Evolutionary conservation across 2,329 filamentous ascomycete species (phyloP).

Genomic region (Zymoseptoria pseudotritici): DNA sequence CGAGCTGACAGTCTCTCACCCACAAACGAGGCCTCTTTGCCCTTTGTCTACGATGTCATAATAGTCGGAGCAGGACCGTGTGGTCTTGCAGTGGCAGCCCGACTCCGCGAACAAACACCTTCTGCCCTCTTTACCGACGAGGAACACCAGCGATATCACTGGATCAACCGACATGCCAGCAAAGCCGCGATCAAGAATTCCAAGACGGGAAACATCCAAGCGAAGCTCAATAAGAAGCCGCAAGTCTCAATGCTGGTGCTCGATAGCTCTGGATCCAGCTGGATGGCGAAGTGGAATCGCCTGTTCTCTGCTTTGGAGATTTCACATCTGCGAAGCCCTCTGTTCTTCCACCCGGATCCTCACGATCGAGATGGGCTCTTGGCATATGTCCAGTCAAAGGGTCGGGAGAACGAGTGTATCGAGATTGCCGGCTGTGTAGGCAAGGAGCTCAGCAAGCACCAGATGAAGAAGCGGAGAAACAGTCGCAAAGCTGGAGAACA

Average conservation of each 20-base stretch:
- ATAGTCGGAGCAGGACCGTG: constrained; percentile 70
- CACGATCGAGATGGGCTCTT: constrained; percentile 66
- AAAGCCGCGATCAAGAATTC: constrained; percentile 52
- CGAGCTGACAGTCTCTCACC: constrained; percentile 15
- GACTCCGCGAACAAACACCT: constrained; percentile 64
- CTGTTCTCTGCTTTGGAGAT: constrained; percentile 65
- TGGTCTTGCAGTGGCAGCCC: constrained; percentile 65
- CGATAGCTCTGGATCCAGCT: constrained; percentile 55
- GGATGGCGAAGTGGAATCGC: constrained; percentile 65
- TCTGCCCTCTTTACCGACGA: constrained; percentile 77
- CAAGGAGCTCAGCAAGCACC: constrained; percentile 72
- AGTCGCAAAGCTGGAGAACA: constrained; percentile 10
- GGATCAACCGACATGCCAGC: constrained; percentile 60
- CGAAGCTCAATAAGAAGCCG: constrained; percentile 8
- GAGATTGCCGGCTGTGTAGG: constrained; percentile 70
- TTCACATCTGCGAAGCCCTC: constrained; percentile 64
- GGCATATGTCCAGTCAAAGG: constrained; percentile 57
- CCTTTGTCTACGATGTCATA: constrained; percentile 53
- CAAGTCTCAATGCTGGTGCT: constrained; percentile 53
- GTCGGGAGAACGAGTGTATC: constrained; percentile 55
- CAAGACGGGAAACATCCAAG: constrained; percentile 34
- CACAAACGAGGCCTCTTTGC: constrained; percentile 8
- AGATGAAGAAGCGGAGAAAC: constrained; percentile 55
- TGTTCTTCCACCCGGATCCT: constrained; percentile 78
- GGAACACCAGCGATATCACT: constrained; percentile 73